Evolutionary conservation across 768 basidiomycete species (phyloP).

Genomic region (Collybiopsis confluens): DNA sequence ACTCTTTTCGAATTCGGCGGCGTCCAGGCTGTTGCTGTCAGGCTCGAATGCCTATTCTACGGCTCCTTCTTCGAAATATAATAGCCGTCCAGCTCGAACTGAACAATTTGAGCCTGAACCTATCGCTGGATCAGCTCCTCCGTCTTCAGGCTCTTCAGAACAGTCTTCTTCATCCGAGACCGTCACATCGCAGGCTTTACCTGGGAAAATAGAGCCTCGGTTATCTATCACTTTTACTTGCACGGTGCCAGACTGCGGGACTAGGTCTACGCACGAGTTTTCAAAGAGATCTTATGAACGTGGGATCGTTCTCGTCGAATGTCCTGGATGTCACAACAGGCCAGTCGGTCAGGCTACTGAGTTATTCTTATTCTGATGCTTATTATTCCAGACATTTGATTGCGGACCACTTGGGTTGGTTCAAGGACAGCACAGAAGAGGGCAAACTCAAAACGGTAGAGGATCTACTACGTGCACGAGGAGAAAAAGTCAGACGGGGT

Average conservation of each 20-base stretch:
- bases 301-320: constrained; percentile 89
- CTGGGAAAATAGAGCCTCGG: constrained; percentile 49
- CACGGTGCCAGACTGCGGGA: constrained; percentile 66
- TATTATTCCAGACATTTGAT: constrained; percentile 61
- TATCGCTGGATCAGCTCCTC: constrained; percentile 8
- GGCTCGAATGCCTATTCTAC: constrained; percentile 3
- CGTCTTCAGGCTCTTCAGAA: constrained; percentile 7
- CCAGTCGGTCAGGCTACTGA: constrained; percentile 28
- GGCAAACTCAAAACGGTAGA: constrained; percentile 79
- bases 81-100: constrained; percentile 12
- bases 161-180: constrained; percentile 9
- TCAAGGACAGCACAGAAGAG: constrained; percentile 73
- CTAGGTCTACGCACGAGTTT: constrained; percentile 86
- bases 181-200: constrained; percentile 26
- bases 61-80: constrained; percentile 11
- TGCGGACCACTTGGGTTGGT: constrained; percentile 91
- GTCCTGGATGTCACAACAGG: constrained; percentile 88
- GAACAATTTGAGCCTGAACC: constrained; percentile 16
- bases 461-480: constrained; percentile 71
- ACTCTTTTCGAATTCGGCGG: constrained; percentile 13
- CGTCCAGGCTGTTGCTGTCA: neutral
- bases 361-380: neutral
- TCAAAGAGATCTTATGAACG: constrained; percentile 78
- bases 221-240: constrained; percentile 85
- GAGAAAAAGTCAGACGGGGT: constrained; percentile 66